Conservation (phyloP, 192 early-diverging fungal genomes). For the Helicostylum pulchrum region DNA sequence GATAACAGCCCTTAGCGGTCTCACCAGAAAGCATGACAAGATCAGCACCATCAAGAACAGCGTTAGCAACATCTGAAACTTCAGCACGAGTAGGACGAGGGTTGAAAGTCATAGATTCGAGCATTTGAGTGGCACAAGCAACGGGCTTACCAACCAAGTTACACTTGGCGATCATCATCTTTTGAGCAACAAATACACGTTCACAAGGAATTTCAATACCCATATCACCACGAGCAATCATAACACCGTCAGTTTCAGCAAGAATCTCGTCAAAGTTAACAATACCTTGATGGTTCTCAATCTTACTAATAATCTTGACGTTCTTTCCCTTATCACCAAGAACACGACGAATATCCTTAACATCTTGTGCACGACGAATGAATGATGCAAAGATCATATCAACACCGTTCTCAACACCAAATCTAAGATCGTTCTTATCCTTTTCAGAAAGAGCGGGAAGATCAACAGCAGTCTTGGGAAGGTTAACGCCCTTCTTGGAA, state of each 20-base stretch:
- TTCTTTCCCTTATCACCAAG: slow-evolving; percentile 70
- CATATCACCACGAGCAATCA: slow-evolving; percentile 94
- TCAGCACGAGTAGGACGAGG: slow-evolving; percentile 96
- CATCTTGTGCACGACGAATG: slow-evolving; percentile 86
- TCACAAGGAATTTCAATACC: slow-evolving; percentile 94
- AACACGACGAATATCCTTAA: slow-evolving; percentile 81
- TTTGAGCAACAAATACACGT: slow-evolving; percentile 83
- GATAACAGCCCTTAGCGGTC: slow-evolving; percentile 88
- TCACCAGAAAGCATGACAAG: slow-evolving; percentile 96
- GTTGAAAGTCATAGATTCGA: slow-evolving; percentile 90
- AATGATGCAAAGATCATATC: slow-evolving; percentile 95
- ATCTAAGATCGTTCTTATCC: slow-evolving; percentile 81
- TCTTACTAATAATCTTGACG: slow-evolving; percentile 96
- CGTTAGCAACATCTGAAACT: slow-evolving; percentile 94
- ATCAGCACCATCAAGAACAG: slow-evolving; percentile 90
- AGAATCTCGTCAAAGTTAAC: slow-evolving; percentile 95
- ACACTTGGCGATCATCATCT: slow-evolving; percentile 97
- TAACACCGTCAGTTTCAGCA: slow-evolving; percentile 86
- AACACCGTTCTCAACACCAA: slow-evolving; percentile 85
- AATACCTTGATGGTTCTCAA: slow-evolving; percentile 91
- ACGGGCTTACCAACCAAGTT: slow-evolving; percentile 93
- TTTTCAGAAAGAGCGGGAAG: slow-evolving; percentile 88
- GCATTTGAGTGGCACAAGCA: slow-evolving; percentile 93
- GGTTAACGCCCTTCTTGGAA: slow-evolving; percentile 90
- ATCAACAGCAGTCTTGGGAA: slow-evolving; percentile 81